phyloP scores from a whole-genome alignment of 1,284 basidiomycete species.

The Amylostereum areolatum region DNA sequence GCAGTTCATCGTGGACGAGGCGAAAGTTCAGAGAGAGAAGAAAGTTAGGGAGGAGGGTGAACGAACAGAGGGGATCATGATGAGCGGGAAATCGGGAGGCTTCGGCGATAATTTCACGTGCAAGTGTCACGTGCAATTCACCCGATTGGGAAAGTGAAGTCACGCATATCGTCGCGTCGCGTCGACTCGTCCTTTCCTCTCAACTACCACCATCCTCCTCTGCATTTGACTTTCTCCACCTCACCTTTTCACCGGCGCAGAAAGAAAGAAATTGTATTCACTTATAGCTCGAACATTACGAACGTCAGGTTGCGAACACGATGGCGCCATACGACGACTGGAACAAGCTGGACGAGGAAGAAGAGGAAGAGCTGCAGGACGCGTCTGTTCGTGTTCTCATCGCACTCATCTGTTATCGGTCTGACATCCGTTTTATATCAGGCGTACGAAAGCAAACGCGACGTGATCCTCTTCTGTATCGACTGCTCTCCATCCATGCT shows the following conservation, averaged over 20 bases:
- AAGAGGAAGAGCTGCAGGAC: constrained; percentile 75
- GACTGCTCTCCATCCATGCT: constrained; percentile 92
- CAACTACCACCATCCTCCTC: background rate
- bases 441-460: constrained; percentile 70
- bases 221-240: background rate
- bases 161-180: background rate
- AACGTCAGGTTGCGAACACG: background rate
- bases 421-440: constrained; percentile 22
- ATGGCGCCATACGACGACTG: constrained; percentile 69
- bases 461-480: constrained; percentile 89
- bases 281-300: background rate
- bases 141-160: background rate
- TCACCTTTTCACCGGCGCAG: too few relatives aligned
- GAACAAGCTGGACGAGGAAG: constrained; percentile 69
- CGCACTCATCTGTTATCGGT: background rate
- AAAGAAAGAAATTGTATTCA: too few relatives aligned
- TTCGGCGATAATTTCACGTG: background rate
- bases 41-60: background rate
- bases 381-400: constrained; percentile 38
- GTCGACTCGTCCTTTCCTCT: background rate
- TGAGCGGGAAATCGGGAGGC: background rate
- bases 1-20: constrained; percentile 37
- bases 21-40: too few relatives aligned
- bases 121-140: background rate
- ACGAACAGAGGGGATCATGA: background rate